Conservation (phyloP, 148 eudicot genomes). For the Dysphania ambrosioides region DNA sequence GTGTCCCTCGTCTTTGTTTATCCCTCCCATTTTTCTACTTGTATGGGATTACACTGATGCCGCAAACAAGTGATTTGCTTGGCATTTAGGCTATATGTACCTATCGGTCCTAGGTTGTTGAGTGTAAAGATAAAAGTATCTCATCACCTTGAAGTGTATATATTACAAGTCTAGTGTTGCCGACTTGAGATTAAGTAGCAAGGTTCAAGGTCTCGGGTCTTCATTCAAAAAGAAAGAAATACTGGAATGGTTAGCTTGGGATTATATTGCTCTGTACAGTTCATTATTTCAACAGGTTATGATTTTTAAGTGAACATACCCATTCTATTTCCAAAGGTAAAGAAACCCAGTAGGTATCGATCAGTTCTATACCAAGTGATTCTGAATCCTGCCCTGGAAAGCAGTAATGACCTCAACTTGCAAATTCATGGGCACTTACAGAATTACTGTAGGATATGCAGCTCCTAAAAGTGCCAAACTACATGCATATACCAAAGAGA, state of each 20-base stretch:
- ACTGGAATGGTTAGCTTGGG: slow-evolving; percentile 14
- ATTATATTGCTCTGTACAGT: slow-evolving; percentile 13
- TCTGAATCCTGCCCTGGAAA: background rate
- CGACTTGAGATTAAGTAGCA: slow-evolving; percentile 14
- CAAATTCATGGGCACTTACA: background rate
- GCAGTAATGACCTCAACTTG: background rate
- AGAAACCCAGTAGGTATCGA: background rate
- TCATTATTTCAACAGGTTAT: slow-evolving; percentile 18
- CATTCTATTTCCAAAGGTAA: background rate
- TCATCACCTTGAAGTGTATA: slow-evolving; percentile 8
- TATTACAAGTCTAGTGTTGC: background rate
- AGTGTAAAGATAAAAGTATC: slow-evolving; percentile 22
- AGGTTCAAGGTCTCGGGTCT: slow-evolving; percentile 18
- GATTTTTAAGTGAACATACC: background rate
- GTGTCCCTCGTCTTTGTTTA: background rate
- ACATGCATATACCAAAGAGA: background rate
- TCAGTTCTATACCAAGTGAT: background rate
- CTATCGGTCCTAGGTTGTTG: slow-evolving; percentile 22
- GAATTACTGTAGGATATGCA: background rate
- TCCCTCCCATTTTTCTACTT: slow-evolving; percentile 8
- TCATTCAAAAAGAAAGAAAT: slow-evolving; percentile 8
- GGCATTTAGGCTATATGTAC: slow-evolving; percentile 14
- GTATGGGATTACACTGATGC: slow-evolving; percentile 19
- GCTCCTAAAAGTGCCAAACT: background rate
- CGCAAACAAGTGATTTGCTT: slow-evolving; percentile 18